These are phyloP conservation scores for Aspergillus ellipticus DNA, from an alignment of 495 filamentous ascomycete species.

Conservation along the genomic window DNA sequence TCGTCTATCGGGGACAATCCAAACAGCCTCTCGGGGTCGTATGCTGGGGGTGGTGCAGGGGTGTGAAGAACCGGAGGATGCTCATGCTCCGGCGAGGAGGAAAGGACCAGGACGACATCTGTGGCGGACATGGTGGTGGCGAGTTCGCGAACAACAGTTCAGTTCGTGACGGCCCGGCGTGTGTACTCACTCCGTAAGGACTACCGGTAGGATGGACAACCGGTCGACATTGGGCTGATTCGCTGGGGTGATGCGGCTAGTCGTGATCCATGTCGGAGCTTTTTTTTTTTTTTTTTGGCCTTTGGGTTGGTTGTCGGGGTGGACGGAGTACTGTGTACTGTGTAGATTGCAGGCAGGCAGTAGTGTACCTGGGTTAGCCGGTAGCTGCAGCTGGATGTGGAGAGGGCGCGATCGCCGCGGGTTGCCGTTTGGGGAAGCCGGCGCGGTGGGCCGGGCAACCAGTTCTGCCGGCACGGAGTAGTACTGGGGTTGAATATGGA, in stretches of 20 bases:
- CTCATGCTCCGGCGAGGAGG: slow-evolving; percentile 38
- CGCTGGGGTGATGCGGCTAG: no score
- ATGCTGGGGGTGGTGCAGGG: slow-evolving; percentile 13
- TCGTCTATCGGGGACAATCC: slow-evolving; percentile 15
- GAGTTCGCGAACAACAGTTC: slow-evolving; percentile 3
- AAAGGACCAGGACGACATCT: slow-evolving; percentile 33
- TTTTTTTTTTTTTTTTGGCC: not conserved
- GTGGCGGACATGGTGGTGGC: slow-evolving; percentile 29
- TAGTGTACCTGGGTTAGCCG: not conserved
- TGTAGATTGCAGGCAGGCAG: no score
- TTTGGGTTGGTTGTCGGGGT: not conserved
- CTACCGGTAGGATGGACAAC: no score
- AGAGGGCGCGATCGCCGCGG: slow-evolving; percentile 9
- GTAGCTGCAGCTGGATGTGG: slow-evolving; percentile 7
- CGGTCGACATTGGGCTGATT: no score
- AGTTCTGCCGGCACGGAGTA: no score
- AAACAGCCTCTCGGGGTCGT: slow-evolving; percentile 12
- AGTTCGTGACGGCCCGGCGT: no score
- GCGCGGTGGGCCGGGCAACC: slow-evolving; percentile 39
- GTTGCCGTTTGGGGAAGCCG: slow-evolving; percentile 31
- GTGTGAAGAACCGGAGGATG: slow-evolving; percentile 11
- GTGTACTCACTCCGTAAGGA: not conserved
- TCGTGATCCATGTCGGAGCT: no score
- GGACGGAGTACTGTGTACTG: no score
- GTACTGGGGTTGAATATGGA: no score